These are phyloP conservation scores for Peltaster fructicola DNA, from an alignment of 2,329 filamentous ascomycete genomes.

Conservation along the genomic window DNA sequence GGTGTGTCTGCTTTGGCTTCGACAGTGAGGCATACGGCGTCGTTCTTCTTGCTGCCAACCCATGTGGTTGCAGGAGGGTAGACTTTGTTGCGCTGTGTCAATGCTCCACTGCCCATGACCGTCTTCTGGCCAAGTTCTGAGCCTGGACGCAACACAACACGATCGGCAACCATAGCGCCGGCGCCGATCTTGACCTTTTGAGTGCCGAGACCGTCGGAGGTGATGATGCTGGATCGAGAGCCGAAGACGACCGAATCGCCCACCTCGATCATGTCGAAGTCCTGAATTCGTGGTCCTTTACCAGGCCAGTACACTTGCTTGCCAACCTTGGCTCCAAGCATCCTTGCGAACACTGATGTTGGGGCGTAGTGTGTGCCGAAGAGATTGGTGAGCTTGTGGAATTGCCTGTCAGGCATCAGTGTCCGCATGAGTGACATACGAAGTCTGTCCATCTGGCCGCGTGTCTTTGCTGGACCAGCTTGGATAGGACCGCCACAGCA, in stretches of 20 bases:
- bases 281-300: conserved; percentile 34
- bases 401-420: conserved; percentile 26
- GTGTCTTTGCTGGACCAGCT: conserved; percentile 16
- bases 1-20: conserved; percentile 2
- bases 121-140: conserved; percentile 31
- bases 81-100: conserved; percentile 28
- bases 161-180: conserved; percentile 39
- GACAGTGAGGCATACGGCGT: conserved; percentile 29
- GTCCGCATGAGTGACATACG: conserved; percentile 27
- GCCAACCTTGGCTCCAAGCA: conserved; percentile 36
- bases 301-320: conserved; percentile 40
- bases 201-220: conserved; percentile 33
- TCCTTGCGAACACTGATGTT: conserved; percentile 33
- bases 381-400: conserved; percentile 32
- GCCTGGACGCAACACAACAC: conserved; percentile 35
- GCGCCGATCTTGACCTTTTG: conserved; percentile 30
- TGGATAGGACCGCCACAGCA: conserved; percentile 15
- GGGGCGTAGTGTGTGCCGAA: conserved; percentile 39
- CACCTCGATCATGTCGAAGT: conserved; percentile 38
- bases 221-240: conserved; percentile 36
- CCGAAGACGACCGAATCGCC: conserved; percentile 44
- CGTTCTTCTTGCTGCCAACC: conserved; percentile 35
- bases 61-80: conserved; percentile 32
- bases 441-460: conserved; percentile 26
- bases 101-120: conserved; percentile 36